Evolutionary conservation across 805 yeast genomes (phyloP).

Genomic region (Sugiyamaella floridensis): DNA sequence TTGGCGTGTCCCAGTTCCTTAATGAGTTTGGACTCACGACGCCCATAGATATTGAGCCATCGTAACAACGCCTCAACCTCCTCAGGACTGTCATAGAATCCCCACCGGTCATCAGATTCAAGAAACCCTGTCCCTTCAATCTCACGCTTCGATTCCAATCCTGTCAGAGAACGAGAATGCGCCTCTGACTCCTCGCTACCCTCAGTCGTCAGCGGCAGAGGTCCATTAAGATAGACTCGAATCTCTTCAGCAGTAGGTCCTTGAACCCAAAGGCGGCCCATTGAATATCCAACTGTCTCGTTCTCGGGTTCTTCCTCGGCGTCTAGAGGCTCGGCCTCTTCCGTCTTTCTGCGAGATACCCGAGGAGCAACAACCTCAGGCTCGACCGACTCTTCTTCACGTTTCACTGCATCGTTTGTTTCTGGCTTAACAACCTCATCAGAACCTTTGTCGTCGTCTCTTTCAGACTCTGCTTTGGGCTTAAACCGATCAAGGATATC

Average conservation of each 20-base stretch:
- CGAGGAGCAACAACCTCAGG: not conserved
- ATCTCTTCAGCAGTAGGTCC: slow-evolving; percentile 64
- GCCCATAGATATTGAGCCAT: slow-evolving; percentile 76
- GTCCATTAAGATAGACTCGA: slow-evolving; percentile 27
- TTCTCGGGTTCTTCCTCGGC: slow-evolving; percentile 6
- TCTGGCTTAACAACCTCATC: slow-evolving; percentile 1
- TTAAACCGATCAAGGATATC: not conserved
- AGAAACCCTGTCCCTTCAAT: slow-evolving; percentile 43
- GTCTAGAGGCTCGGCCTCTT: not conserved
- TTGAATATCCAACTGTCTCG: slow-evolving; percentile 39
- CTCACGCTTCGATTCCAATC: not conserved
- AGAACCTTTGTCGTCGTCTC: slow-evolving; percentile 7
- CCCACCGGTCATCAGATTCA: slow-evolving; percentile 53
- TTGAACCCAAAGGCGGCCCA: slow-evolving; percentile 86
- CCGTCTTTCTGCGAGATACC: not conserved
- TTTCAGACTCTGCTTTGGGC: not conserved
- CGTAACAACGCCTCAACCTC: slow-evolving; percentile 48
- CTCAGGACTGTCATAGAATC: slow-evolving; percentile 54
- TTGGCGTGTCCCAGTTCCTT: slow-evolving; percentile 52
- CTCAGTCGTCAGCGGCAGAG: not conserved
- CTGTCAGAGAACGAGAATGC: not conserved
- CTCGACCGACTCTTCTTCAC: not conserved
- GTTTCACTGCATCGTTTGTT: not conserved
- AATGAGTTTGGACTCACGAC: slow-evolving; percentile 56
- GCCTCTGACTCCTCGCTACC: not conserved